phyloP scores from a whole-genome alignment of 257 asterid genomes.

The Parsonsia alboflavescens region DNA sequence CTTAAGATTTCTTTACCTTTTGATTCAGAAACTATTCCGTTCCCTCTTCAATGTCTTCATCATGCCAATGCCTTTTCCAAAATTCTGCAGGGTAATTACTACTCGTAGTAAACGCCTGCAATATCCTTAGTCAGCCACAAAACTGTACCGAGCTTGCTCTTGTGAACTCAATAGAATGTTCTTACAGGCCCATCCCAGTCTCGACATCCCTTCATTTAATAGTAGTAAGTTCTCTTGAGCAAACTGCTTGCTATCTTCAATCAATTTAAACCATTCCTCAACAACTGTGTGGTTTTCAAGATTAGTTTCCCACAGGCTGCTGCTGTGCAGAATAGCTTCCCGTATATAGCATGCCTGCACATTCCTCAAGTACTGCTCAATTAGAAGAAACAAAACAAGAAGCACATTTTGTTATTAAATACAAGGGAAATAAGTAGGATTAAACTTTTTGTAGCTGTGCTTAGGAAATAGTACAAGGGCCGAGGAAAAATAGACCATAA shows the following conservation, averaged over 20 bases:
- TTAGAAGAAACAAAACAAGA: background rate
- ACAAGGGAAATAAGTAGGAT: too few relatives aligned
- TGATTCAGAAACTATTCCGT: background rate
- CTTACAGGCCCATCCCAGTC: constrained; percentile 62
- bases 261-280: constrained; percentile 50
- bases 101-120: background rate
- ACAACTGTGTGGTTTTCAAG: constrained; percentile 29
- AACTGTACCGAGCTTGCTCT: constrained; percentile 71
- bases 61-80: background rate
- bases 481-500: background rate
- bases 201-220: constrained; percentile 49
- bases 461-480: background rate
- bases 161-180: constrained; percentile 61
- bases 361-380: constrained; percentile 4
- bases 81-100: background rate
- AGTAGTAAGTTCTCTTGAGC: constrained; percentile 28
- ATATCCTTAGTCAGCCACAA: constrained; percentile 30
- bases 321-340: constrained; percentile 29
- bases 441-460: background rate
- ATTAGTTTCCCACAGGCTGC: constrained; percentile 24
- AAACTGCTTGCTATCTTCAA: constrained; percentile 52
- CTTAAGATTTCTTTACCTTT: background rate
- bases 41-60: too few relatives aligned
- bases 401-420: background rate
- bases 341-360: constrained; percentile 66